Evolutionary conservation across 306 rosid species (phyloP).

Genomic region (Cucurbita maxima): DNA sequence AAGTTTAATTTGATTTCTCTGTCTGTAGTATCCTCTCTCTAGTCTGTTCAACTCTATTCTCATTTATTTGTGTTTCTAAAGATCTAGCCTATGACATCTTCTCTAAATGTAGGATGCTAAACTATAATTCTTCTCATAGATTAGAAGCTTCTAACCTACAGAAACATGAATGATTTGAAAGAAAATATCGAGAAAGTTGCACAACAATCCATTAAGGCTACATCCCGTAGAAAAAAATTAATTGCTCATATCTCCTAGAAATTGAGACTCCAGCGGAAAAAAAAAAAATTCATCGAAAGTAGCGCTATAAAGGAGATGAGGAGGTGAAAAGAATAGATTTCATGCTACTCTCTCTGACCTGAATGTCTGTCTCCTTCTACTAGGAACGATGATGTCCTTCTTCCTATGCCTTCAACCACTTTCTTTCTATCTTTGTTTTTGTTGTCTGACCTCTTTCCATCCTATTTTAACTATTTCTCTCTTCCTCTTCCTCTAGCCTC

Average conservation of each 20-base stretch:
- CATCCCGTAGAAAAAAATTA: background rate
- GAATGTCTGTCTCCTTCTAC: background rate
- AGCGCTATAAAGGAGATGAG: background rate
- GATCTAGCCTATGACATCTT: background rate
- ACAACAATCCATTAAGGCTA: background rate
- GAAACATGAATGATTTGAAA: background rate
- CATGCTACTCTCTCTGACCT: background rate
- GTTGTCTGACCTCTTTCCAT: background rate
- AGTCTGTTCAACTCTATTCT: background rate
- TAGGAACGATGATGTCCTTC: background rate
- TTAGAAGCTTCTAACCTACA: background rate
- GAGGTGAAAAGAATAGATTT: background rate
- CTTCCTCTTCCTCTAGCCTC: background rate
- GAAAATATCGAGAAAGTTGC: background rate
- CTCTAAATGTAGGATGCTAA: background rate
- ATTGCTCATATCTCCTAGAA: background rate
- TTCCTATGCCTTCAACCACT: background rate
- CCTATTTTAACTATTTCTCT: background rate
- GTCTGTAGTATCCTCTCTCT: background rate
- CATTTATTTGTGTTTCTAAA: background rate
- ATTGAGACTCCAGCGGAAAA: background rate
- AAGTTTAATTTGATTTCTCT: background rate
- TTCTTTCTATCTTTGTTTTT: background rate
- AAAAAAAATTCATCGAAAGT: background rate
- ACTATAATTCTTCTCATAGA: background rate